phyloP scores from a whole-genome alignment of 371 early-diverging fungal genomes.

The Mucor lusitanicus region DNA sequence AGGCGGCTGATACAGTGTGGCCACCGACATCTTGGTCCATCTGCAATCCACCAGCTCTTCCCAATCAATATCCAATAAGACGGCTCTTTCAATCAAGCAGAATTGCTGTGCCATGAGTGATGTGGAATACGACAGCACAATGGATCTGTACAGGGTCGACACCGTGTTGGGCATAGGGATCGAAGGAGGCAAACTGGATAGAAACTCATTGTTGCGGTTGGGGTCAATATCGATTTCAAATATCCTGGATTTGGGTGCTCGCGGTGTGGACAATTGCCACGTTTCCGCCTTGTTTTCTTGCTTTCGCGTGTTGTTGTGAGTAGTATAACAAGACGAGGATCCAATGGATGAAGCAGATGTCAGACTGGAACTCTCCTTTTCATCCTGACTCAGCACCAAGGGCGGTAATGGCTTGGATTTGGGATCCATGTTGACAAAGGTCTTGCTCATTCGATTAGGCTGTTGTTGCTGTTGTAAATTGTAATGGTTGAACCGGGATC shows the following conservation, averaged over 20 bases:
- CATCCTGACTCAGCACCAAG: background rate
- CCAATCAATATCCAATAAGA: conserved; percentile 59
- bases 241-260: conserved; percentile 14
- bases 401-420: conserved; percentile 2
- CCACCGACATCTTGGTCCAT: conserved; percentile 56
- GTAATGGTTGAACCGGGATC: background rate
- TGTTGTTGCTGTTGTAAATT: background rate
- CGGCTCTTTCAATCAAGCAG: conserved; percentile 61
- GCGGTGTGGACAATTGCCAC: background rate
- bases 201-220: background rate
- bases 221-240: conserved; percentile 9
- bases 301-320: background rate
- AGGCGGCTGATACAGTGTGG: conserved; percentile 6
- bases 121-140: conserved; percentile 43
- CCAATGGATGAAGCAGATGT: background rate
- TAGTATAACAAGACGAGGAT: background rate
- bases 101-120: conserved; percentile 63
- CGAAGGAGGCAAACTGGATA: background rate
- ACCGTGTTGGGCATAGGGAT: background rate
- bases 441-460: conserved; percentile 1
- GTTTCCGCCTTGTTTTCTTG: background rate
- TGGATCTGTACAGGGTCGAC: background rate
- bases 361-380: background rate
- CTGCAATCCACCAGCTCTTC: conserved; percentile 64
- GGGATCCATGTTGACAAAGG: background rate